Conservation (phyloP, 2,329 filamentous ascomycete genomes). For the Ramularia collo-cygni region DNA sequence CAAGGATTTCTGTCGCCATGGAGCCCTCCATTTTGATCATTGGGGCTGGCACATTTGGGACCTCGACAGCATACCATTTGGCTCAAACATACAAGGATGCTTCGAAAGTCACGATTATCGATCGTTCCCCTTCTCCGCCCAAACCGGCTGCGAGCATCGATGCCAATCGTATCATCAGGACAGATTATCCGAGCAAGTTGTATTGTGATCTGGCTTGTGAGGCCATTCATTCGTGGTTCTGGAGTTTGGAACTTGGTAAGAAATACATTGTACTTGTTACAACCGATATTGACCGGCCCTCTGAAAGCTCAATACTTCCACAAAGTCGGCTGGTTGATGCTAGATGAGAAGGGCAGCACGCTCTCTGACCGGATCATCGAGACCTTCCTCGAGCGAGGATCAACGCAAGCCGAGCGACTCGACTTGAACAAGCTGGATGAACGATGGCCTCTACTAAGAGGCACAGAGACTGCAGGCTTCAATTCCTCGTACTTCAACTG, state of each 20-base stretch:
- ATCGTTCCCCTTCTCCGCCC: constrained; percentile 47
- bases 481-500: constrained; percentile 44
- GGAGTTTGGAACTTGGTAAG: constrained; percentile 21
- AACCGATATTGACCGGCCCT: too few species aligned
- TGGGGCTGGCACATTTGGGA: constrained; percentile 22
- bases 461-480: constrained; percentile 33
- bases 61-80: constrained; percentile 20
- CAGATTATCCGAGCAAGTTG: constrained; percentile 25
- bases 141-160: constrained; percentile 35
- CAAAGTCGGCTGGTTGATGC: constrained; percentile 52
- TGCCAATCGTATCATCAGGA: constrained; percentile 28
- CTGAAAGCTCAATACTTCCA: constrained; percentile 47
- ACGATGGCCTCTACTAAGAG: constrained; percentile 35
- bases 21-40: constrained; percentile 20
- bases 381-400: constrained; percentile 45
- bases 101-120: constrained; percentile 50
- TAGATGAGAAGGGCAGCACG: constrained; percentile 34
- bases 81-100: constrained; percentile 42
- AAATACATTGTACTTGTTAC: too few species aligned
- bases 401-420: constrained; percentile 36
- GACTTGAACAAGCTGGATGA: constrained; percentile 34
- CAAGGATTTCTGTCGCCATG: neutral
- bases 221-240: constrained; percentile 34
- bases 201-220: constrained; percentile 32
- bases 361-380: constrained; percentile 42